Percentiles rank a stretch among this genome's conserved stretches.
These are phyloP conservation scores for Cavenderia fasciculata DNA, from an alignment of 78 protist genomes.

Conservation along the genomic window DNA sequence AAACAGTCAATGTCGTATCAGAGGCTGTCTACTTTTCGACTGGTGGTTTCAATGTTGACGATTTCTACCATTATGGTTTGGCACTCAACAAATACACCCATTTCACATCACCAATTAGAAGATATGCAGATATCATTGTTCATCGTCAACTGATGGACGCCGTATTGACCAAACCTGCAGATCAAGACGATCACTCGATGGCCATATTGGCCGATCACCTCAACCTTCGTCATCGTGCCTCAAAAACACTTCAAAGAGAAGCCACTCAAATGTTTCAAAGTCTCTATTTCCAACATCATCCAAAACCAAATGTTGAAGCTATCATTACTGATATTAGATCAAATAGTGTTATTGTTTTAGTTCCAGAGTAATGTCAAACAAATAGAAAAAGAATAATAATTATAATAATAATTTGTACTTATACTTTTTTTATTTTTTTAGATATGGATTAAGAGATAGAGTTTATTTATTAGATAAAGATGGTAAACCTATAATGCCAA, in stretches of 20 bases:
- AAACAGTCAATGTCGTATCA: conserved; percentile 24
- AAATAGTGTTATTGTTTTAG: conserved; percentile 8
- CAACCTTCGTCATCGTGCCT: conserved; percentile 58
- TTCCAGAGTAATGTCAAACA: too few species aligned
- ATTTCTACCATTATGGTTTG: conserved; percentile 95
- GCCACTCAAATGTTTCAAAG: conserved; percentile 72
- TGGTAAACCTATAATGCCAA: not conserved
- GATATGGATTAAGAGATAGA: conserved; percentile 26
- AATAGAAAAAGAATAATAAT: too few species aligned
- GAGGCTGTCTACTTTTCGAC: conserved; percentile 70
- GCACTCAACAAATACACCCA: conserved; percentile 96
- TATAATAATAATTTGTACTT: too few species aligned
- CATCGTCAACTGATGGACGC: conserved; percentile 72
- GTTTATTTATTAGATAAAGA: conserved; percentile 11
- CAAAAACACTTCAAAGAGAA: conserved; percentile 74
- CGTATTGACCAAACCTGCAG: not conserved
- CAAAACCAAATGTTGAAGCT: conserved; percentile 37
- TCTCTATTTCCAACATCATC: conserved; percentile 21
- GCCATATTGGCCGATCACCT: conserved; percentile 49
- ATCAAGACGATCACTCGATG: conserved; percentile 13
- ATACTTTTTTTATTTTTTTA: too few species aligned
- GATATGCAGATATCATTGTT: conserved; percentile 84
- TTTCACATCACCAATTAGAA: conserved; percentile 93
- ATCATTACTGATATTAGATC: conserved; percentile 53
- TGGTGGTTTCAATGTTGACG: conserved; percentile 21